Evolutionary conservation across 805 yeast genomes (phyloP).

Genomic region (Starmerella apicola): DNA sequence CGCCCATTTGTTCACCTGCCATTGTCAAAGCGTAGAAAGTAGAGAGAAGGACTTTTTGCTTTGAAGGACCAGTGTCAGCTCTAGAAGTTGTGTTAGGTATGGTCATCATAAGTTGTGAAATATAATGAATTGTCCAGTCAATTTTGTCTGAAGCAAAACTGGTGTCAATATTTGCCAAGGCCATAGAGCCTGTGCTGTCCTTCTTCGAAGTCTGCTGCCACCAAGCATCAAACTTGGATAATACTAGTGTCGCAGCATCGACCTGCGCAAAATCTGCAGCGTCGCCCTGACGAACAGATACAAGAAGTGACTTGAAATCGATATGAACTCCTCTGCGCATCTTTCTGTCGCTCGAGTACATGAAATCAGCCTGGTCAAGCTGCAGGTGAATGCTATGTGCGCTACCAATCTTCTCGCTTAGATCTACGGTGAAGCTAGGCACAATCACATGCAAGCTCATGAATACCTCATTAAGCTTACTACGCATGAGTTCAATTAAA

Average conservation of each 20-base stretch:
- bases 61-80: not conserved
- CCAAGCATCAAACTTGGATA: constrained; percentile 29
- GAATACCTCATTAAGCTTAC: not conserved
- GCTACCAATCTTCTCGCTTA: constrained; percentile 25
- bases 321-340: constrained; percentile 9
- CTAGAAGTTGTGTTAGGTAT: not conserved
- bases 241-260: constrained; percentile 23
- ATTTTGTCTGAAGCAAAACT: constrained; percentile 14
- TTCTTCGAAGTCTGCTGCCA: constrained; percentile 13
- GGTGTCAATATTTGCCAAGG: constrained; percentile 14
- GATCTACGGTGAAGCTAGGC: constrained; percentile 33
- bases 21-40: constrained; percentile 14
- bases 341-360: not conserved
- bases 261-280: constrained; percentile 8
- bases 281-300: constrained; percentile 18
- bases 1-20: constrained; percentile 39
- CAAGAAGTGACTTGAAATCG: constrained; percentile 17
- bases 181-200: constrained; percentile 14
- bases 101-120: constrained; percentile 2
- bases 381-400: constrained; percentile 5
- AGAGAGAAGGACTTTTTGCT: constrained; percentile 4
- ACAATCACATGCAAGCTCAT: constrained; percentile 28
- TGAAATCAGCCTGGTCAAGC: constrained; percentile 13
- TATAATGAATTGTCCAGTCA: constrained; percentile 12
- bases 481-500: constrained; percentile 32